These are phyloP conservation scores for barrel medic (Medicago truncatula) DNA, from an alignment of 306 rosid species.

Conservation along the genomic window DNA sequence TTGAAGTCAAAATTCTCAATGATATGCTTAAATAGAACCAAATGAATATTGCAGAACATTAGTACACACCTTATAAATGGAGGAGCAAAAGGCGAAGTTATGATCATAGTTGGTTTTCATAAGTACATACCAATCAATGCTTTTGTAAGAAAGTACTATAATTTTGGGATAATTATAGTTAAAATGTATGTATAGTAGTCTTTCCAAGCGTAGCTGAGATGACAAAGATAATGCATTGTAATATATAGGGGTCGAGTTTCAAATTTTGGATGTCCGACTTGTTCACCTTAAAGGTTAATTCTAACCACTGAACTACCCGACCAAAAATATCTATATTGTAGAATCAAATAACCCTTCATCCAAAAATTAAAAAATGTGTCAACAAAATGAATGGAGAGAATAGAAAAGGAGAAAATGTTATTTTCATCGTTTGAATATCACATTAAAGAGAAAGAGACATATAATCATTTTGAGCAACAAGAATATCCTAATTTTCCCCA, in stretches of 20 bases:
- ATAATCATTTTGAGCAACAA: constrained; percentile 21
- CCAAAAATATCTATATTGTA: too few species aligned
- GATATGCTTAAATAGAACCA: not conserved
- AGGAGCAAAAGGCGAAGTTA: not conserved
- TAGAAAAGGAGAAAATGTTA: not conserved
- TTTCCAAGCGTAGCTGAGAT: too few species aligned
- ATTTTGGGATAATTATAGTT: not conserved
- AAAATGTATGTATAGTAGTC: not conserved
- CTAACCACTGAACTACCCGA: too few species aligned
- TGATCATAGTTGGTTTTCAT: not conserved
- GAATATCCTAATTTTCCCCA: constrained; percentile 6
- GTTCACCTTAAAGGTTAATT: too few species aligned
- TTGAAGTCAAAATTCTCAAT: constrained; percentile 9
- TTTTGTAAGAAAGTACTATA: not conserved
- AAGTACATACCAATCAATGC: not conserved
- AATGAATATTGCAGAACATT: not conserved
- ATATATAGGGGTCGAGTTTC: too few species aligned
- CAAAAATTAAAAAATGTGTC: not conserved
- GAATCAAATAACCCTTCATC: not conserved
- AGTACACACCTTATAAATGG: too few species aligned
- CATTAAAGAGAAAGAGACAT: not conserved
- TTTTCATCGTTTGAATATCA: not conserved
- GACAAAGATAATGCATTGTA: too few species aligned
- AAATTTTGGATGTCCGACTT: too few species aligned
- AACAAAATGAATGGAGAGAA: not conserved